phyloP scores from a whole-genome alignment of 2,329 filamentous ascomycete genomes.

The Colletotrichum musicola region DNA sequence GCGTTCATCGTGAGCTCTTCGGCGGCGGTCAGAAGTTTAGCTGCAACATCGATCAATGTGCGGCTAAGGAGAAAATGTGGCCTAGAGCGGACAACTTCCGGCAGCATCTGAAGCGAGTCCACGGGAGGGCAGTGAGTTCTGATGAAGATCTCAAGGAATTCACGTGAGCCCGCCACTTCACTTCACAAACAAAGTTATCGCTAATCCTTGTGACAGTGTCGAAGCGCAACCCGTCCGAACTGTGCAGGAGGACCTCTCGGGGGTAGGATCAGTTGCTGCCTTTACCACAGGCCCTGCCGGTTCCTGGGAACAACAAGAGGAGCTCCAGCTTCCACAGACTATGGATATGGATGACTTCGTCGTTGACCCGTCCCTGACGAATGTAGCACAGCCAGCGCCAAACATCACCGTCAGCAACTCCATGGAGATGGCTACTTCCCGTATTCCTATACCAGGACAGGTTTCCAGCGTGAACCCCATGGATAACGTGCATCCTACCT shows the following conservation, averaged over 20 bases:
- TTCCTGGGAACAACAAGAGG: slow-evolving; percentile 13
- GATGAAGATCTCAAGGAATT: slow-evolving; percentile 56
- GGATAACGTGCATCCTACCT: not conserved
- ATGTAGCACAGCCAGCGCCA: not conserved
- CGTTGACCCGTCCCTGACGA: slow-evolving; percentile 23
- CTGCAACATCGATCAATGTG: slow-evolving; percentile 70
- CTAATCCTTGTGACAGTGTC: not conserved
- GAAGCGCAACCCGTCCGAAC: not conserved
- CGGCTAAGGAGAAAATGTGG: slow-evolving; percentile 77
- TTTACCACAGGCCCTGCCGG: not conserved
- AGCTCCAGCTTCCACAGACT: slow-evolving; percentile 22
- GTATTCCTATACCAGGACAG: not conserved
- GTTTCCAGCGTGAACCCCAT: not conserved
- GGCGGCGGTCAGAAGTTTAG: slow-evolving; percentile 66
- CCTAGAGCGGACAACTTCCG: slow-evolving; percentile 89
- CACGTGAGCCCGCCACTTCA: slow-evolving; percentile 42
- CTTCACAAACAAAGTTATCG: not conserved
- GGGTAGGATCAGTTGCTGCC: slow-evolving; percentile 27
- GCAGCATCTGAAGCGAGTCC: slow-evolving; percentile 79
- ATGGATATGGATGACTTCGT: slow-evolving; percentile 24
- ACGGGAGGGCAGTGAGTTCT: slow-evolving; percentile 56
- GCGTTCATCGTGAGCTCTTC: slow-evolving; percentile 70
- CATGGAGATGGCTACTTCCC: no score
- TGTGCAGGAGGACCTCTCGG: slow-evolving; percentile 27
- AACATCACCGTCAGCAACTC: no score